A percentile compares a stretch with the other conserved stretches of the same genome.
Evolutionary conservation across 176 grass and related monocot genomes (phyloP).

Genomic region (Zea luxurians): DNA sequence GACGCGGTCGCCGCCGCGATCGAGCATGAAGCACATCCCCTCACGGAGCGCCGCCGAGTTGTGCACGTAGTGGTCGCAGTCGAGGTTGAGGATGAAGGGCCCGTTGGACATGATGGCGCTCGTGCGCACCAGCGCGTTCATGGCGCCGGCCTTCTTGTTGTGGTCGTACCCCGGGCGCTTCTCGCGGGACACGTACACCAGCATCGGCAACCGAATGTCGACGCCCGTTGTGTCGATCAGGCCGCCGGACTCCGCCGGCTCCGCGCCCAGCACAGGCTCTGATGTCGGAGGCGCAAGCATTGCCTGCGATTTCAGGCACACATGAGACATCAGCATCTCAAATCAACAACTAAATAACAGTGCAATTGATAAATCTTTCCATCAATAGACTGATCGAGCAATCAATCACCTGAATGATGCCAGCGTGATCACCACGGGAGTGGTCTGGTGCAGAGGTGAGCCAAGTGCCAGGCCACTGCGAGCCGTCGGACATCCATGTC

Average conservation of each 20-base stretch:
- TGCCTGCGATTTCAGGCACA: slow-evolving; percentile 37
- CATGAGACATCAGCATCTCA: neutral
- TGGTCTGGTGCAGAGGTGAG: slow-evolving; percentile 49
- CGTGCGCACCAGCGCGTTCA: slow-evolving; percentile 84
- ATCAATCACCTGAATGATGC: slow-evolving; percentile 79
- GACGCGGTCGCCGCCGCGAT: slow-evolving; percentile 83
- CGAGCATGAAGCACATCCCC: slow-evolving; percentile 99
- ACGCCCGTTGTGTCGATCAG: slow-evolving; percentile 71
- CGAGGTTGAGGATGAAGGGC: slow-evolving; percentile 91
- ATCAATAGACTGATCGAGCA: neutral
- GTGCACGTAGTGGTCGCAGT: slow-evolving; percentile 94
- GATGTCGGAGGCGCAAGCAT: slow-evolving; percentile 81
- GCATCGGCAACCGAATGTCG: slow-evolving; percentile 82
- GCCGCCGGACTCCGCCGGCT: slow-evolving; percentile 39
- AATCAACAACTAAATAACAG: neutral
- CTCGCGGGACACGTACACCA: slow-evolving; percentile 87
- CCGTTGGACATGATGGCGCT: slow-evolving; percentile 96
- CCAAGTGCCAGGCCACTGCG: slow-evolving; percentile 87
- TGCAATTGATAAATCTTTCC: neutral
- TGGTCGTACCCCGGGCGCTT: slow-evolving; percentile 85
- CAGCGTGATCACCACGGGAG: slow-evolving; percentile 75
- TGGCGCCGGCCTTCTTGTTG: slow-evolving; percentile 95
- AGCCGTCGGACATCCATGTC: slow-evolving; percentile 90
- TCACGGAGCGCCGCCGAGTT: slow-evolving; percentile 77
- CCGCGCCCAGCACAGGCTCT: slow-evolving; percentile 63